Conservation (phyloP, 2,329 filamentous ascomycete genomes). For the Nannizziopsis arthrosporioides region DNA sequence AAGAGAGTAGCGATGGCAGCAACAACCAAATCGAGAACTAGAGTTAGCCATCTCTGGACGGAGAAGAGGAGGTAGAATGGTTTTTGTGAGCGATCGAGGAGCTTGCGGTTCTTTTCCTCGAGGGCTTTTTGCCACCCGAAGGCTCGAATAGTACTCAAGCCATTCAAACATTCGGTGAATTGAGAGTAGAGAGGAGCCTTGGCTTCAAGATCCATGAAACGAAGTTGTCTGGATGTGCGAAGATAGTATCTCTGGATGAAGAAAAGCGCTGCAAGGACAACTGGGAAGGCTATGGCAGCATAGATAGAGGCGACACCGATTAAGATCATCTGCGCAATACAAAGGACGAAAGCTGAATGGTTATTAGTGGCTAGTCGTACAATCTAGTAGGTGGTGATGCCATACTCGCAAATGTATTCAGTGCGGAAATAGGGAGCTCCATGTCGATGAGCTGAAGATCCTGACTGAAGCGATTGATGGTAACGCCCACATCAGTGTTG, state of each 20-base stretch:
- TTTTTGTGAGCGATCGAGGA: slow-evolving; percentile 44
- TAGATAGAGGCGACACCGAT: slow-evolving; percentile 33
- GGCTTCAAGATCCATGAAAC: slow-evolving; percentile 50
- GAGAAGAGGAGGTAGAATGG: slow-evolving; percentile 48
- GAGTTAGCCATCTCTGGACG: slow-evolving; percentile 44
- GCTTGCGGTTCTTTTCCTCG: slow-evolving; percentile 35
- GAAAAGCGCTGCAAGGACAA: slow-evolving; percentile 29
- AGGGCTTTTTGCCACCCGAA: slow-evolving; percentile 44
- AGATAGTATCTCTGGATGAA: slow-evolving; percentile 45
- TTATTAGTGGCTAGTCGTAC: slow-evolving; percentile 14
- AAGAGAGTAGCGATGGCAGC: slow-evolving; percentile 39
- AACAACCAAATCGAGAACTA: slow-evolving; percentile 42
- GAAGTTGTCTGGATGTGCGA: slow-evolving; percentile 48
- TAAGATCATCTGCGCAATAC: slow-evolving; percentile 27
- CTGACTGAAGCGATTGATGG: slow-evolving; percentile 36
- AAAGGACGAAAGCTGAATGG: slow-evolving; percentile 21
- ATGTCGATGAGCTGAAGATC: slow-evolving; percentile 36
- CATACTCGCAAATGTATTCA: slow-evolving; percentile 31
- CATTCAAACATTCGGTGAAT: slow-evolving; percentile 47
- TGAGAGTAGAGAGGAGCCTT: slow-evolving; percentile 49
- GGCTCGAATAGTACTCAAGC: slow-evolving; percentile 45
- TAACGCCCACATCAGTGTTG: slow-evolving; percentile 31
- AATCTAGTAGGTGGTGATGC: slow-evolving; percentile 15
- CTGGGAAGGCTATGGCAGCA: slow-evolving; percentile 31
- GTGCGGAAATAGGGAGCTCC: slow-evolving; percentile 32